Percentiles rank a stretch among this genome's conserved stretches.
These are phyloP conservation scores for Chaetomium strumarium DNA, from an alignment of 2,329 filamentous ascomycete genomes.

Conservation along the genomic window DNA sequence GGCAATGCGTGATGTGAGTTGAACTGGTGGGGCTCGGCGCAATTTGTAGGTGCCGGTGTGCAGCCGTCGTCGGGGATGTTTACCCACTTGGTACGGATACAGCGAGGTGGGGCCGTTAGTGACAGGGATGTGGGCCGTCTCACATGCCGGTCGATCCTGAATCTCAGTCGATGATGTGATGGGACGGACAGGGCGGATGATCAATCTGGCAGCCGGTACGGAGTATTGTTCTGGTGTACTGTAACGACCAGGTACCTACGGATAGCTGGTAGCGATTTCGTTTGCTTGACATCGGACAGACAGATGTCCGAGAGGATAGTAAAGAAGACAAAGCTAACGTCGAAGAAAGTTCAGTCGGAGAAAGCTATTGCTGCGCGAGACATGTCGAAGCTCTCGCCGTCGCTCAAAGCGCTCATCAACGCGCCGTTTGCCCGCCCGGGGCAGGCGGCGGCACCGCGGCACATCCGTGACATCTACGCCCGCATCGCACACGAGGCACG, in stretches of 20 bases:
- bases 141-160: conserved; percentile 2
- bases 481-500: conserved; percentile 58
- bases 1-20: not conserved
- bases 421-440: conserved; percentile 61
- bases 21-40: not conserved
- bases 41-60: not conserved
- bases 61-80: conserved; percentile 1
- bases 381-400: conserved; percentile 68
- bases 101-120: not conserved
- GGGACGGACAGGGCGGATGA: not conserved
- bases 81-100: conserved; percentile 5
- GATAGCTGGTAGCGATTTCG: too few relatives aligned
- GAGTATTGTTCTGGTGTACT: not conserved
- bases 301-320: not conserved
- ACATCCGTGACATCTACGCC: conserved; percentile 59
- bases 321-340: not conserved
- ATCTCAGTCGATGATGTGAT: conserved; percentile 1
- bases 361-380: conserved; percentile 15
- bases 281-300: not conserved
- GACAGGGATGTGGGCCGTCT: not conserved
- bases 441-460: conserved; percentile 56
- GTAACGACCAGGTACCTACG: not conserved
- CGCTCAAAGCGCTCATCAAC: conserved; percentile 69
- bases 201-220: not conserved
- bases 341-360: not conserved